phyloP scores from a whole-genome alignment of 352 stramenopile species.

The Plasmopara muralis region DNA sequence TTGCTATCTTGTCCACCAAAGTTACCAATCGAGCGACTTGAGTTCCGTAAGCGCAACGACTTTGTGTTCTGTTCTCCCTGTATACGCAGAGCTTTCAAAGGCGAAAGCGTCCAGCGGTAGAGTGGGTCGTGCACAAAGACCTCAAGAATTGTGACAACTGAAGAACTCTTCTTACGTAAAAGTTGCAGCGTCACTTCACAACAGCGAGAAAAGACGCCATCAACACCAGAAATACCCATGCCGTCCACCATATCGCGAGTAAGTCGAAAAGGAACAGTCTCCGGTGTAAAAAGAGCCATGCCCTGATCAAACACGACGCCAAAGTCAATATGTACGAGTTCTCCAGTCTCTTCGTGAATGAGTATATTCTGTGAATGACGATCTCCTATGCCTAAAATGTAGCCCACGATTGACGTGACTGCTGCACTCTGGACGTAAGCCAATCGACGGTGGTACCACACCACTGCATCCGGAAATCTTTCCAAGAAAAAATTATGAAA shows the following conservation, averaged over 20 bases:
- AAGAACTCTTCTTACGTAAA: constrained; percentile 89
- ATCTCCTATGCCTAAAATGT: constrained; percentile 96
- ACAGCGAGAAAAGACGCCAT: constrained; percentile 93
- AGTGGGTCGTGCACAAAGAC: constrained; percentile 99
- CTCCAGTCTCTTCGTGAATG: constrained; percentile 94
- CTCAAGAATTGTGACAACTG: constrained; percentile 97
- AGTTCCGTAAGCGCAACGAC: constrained; percentile 10
- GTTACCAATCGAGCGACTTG: constrained; percentile 19
- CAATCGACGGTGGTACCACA: constrained; percentile 91
- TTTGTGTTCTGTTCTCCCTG: constrained; percentile 34
- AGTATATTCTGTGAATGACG: constrained; percentile 98
- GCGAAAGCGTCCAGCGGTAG: constrained; percentile 95
- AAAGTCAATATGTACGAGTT: constrained; percentile 99
- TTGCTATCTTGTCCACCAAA: constrained; percentile 7
- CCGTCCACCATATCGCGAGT: constrained; percentile 98
- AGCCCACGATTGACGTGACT: constrained; percentile 96
- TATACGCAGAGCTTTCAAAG: constrained; percentile 82
- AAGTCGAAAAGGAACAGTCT: constrained; percentile 98
- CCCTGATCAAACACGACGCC: constrained; percentile 99
- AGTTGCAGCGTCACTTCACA: constrained; percentile 91
- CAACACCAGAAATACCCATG: constrained; percentile 95
- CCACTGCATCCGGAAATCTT: constrained; percentile 90
- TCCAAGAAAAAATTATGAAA: constrained; percentile 99
- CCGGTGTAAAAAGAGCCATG: constrained; percentile 90
- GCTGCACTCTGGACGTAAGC: constrained; percentile 95